phyloP scores from a whole-genome alignment of 2,329 filamentous ascomycete species.

The Chaetomiaceae sp. region DNA sequence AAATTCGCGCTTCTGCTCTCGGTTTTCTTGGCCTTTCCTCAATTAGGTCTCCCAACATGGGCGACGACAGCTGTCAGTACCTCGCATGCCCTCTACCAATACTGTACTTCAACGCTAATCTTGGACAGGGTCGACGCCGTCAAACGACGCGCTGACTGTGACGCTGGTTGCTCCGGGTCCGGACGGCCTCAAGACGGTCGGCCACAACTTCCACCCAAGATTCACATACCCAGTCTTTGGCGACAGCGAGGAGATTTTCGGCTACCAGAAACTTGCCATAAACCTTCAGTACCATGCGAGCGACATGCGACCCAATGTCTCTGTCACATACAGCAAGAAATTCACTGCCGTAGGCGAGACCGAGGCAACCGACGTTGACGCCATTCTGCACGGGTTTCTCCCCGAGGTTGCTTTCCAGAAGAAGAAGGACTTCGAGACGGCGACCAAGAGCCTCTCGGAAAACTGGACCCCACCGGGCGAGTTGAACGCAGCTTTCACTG shows the following conservation, averaged over 20 bases:
- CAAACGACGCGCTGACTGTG: conserved; percentile 58
- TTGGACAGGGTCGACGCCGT: conserved; percentile 56
- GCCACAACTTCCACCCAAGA: conserved; percentile 66
- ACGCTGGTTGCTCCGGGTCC: conserved; percentile 49
- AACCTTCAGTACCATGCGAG: conserved; percentile 59
- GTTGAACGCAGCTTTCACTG: conserved; percentile 57
- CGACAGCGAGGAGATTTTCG: conserved; percentile 86
- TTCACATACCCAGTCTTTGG: conserved; percentile 92
- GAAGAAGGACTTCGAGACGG: conserved; percentile 54
- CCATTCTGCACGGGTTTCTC: conserved; percentile 57
- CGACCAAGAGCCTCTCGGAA: conserved; percentile 41
- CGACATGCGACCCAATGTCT: conserved; percentile 73
- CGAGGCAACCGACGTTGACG: conserved; percentile 62
- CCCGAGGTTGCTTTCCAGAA: conserved; percentile 65
- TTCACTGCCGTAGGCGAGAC: conserved; percentile 63
- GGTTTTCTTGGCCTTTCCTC: too few species aligned
- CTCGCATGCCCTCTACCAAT: background rate
- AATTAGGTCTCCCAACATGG: too few species aligned
- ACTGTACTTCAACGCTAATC: conserved; percentile 5
- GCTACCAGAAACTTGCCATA: conserved; percentile 76
- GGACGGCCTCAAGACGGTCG: conserved; percentile 48
- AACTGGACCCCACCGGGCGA: conserved; percentile 68
- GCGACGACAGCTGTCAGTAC: conserved; percentile 19
- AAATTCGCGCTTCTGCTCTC: too few species aligned
- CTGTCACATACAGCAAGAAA: conserved; percentile 65